Conservation (phyloP, 305 asterid species). For the Fraxinus sp. region DNA sequence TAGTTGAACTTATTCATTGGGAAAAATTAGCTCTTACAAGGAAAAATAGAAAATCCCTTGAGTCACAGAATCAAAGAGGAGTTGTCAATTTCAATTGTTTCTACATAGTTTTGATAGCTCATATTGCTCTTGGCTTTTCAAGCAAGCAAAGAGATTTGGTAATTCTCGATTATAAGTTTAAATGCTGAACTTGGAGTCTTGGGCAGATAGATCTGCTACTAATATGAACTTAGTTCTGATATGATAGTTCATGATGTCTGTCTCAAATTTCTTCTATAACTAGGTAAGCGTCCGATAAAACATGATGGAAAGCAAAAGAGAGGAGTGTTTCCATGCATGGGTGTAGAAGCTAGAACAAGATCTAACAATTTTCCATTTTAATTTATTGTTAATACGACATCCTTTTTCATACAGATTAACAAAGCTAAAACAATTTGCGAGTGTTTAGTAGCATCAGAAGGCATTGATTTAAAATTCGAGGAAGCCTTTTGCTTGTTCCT, state of each 20-base stretch:
- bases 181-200: neutral
- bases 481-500: slow-evolving; percentile 91
- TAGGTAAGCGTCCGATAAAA: neutral
- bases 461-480: slow-evolving; percentile 86
- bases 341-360: neutral
- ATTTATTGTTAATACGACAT: slow-evolving; percentile 23
- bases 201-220: neutral
- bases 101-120: slow-evolving; percentile 76
- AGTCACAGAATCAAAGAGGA: slow-evolving; percentile 88
- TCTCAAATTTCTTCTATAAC: neutral
- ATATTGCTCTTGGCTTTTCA: slow-evolving; percentile 91
- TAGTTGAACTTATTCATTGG: slow-evolving; percentile 90
- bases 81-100: slow-evolving; percentile 83
- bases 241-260: neutral
- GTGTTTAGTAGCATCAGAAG: slow-evolving; percentile 86
- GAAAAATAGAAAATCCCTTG: slow-evolving; percentile 85
- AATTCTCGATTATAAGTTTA: slow-evolving; percentile 21
- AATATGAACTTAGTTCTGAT: neutral
- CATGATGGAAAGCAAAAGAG: slow-evolving; percentile 4
- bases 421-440: slow-evolving; percentile 79
- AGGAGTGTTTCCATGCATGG: neutral
- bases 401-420: slow-evolving; percentile 53
- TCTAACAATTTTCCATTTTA: slow-evolving; percentile 16
- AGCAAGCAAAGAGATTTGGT: slow-evolving; percentile 86
- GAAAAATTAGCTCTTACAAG: slow-evolving; percentile 75